Evolutionary conservation across 2,329 filamentous ascomycete genomes (phyloP).

Genomic region (Xylaria digitata): DNA sequence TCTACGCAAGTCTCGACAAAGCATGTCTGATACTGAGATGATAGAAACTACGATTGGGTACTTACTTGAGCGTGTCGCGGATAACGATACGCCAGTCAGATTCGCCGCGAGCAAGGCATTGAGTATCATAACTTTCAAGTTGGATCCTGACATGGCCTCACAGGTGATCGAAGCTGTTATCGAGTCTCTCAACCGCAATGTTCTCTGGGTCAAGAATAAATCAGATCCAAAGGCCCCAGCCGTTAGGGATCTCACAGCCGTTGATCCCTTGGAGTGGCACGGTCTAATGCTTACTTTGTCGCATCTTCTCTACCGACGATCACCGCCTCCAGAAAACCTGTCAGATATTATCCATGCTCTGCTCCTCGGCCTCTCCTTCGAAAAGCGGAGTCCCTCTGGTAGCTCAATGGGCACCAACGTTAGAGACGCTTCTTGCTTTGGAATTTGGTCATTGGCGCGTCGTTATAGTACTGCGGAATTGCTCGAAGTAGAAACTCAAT

Average conservation of each 20-base stretch:
- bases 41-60: constrained; percentile 86
- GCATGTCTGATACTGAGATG: constrained; percentile 61
- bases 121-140: constrained; percentile 83
- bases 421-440: constrained; percentile 94
- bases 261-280: constrained; percentile 90
- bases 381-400: constrained; percentile 88
- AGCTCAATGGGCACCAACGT: constrained; percentile 88
- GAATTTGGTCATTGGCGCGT: constrained; percentile 90
- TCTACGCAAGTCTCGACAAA: constrained; percentile 63
- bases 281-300: constrained; percentile 88
- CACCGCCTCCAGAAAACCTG: constrained; percentile 77
- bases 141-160: constrained; percentile 82
- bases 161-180: constrained; percentile 91
- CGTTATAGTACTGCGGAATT: constrained; percentile 87
- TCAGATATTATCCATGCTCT: constrained; percentile 80
- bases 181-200: constrained; percentile 71
- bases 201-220: constrained; percentile 63
- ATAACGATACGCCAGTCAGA: constrained; percentile 91
- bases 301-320: constrained; percentile 86
- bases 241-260: constrained; percentile 74
- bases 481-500: constrained; percentile 66
- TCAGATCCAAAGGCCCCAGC: constrained; percentile 49
- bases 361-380: constrained; percentile 84
- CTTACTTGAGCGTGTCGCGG: constrained; percentile 80
- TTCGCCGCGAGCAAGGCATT: constrained; percentile 93